Evolutionary conservation across 148 eudicot species (phyloP).

Genomic region (Nyssa sinensis): DNA sequence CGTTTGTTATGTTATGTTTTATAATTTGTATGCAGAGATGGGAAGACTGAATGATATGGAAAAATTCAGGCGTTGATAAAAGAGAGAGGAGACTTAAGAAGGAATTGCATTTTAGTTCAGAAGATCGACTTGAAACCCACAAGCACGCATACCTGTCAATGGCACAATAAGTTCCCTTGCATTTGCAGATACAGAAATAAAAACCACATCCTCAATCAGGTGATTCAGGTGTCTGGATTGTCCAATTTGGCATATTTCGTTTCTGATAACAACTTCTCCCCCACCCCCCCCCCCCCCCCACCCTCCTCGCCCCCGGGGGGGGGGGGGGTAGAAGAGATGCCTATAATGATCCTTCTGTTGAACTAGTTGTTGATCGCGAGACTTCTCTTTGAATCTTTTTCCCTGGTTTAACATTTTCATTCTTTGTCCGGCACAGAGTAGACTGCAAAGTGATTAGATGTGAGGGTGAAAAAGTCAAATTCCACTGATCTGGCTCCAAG

Average conservation of each 20-base stretch:
- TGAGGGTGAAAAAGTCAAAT: not conserved
- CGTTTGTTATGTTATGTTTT: constrained; percentile 38
- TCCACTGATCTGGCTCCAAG: not conserved
- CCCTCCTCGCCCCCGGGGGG: no score
- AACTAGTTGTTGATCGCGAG: no score
- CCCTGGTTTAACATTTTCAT: no score
- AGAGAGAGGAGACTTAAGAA: constrained; percentile 42
- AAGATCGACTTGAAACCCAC: constrained; percentile 28
- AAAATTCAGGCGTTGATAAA: constrained; percentile 41
- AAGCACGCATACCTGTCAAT: constrained; percentile 7
- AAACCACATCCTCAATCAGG: not conserved
- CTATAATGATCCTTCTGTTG: no score
- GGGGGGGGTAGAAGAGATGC: no score
- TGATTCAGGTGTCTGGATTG: not conserved
- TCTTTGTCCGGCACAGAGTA: no score
- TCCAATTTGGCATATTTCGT: not conserved
- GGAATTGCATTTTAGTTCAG: constrained; percentile 36
- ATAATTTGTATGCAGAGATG: constrained; percentile 40
- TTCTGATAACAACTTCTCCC: no score
- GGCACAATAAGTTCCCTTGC: constrained; percentile 7
- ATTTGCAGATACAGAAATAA: not conserved
- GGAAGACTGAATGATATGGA: constrained; percentile 35
- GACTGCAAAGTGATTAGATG: not conserved
- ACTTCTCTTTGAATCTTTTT: no score
- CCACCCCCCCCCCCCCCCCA: no score